Evolutionary conservation across 768 basidiomycete genomes (phyloP).

Genomic region (Russula emetica): DNA sequence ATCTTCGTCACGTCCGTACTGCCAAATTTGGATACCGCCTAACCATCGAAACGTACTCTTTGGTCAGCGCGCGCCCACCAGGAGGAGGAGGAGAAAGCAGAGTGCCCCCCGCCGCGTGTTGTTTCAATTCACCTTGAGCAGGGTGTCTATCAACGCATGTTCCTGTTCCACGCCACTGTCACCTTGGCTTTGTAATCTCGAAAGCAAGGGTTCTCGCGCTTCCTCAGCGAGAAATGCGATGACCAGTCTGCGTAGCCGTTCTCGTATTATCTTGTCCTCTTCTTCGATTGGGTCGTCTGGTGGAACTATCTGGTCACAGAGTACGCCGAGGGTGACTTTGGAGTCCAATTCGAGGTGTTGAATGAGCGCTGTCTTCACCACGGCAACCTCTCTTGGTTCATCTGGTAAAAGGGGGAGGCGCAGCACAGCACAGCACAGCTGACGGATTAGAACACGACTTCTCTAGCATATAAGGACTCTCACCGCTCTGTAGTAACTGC

Average conservation of each 20-base stretch:
- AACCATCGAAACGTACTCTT: not conserved
- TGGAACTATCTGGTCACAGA: conserved; percentile 63
- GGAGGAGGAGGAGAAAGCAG: not conserved
- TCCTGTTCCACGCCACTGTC: conserved; percentile 47
- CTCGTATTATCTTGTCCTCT: conserved; percentile 54
- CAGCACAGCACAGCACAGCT: too few relatives aligned
- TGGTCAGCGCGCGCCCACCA: conserved; percentile 1
- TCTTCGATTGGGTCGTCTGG: conserved; percentile 50
- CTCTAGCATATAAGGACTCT: conserved; percentile 34
- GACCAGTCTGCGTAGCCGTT: conserved; percentile 55
- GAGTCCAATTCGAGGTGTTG: conserved; percentile 65
- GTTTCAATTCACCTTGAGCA: conserved; percentile 42
- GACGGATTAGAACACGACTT: not conserved
- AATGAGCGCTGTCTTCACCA: conserved; percentile 56
- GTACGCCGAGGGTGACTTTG: conserved; percentile 54
- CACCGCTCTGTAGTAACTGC: conserved; percentile 72
- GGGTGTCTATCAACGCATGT: conserved; percentile 43
- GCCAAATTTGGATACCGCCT: conserved; percentile 51
- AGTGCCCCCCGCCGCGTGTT: not conserved
- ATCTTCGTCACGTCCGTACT: conserved; percentile 43
- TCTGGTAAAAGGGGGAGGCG: conserved; percentile 37
- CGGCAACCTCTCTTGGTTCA: conserved; percentile 58
- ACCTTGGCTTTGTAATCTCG: conserved; percentile 41
- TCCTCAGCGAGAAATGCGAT: conserved; percentile 54
- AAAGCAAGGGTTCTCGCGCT: conserved; percentile 44